A percentile compares a stretch with the other conserved stretches of the same genome.
Evolutionary conservation across 306 rosid species (phyloP).

Genomic region (Rosa chinensis): DNA sequence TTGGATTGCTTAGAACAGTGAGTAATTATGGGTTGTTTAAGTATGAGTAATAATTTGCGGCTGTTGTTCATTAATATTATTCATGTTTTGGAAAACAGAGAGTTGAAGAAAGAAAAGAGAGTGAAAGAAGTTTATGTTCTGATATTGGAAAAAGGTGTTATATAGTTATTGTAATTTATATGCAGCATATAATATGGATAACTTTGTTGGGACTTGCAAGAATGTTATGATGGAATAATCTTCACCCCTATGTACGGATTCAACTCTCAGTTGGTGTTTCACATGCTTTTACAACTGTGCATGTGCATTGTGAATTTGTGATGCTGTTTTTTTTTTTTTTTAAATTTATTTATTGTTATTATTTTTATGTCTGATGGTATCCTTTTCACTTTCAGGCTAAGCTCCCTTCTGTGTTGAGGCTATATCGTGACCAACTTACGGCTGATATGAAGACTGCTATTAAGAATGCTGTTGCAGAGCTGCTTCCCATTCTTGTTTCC

Average conservation of each 20-base stretch:
- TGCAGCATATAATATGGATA: neutral
- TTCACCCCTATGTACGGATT: neutral
- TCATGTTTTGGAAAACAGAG: neutral
- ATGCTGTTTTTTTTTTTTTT: neutral
- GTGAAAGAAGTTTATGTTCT: neutral
- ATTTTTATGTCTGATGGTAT: conserved; percentile 7
- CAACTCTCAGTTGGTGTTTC: neutral
- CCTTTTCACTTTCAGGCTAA: conserved; percentile 65
- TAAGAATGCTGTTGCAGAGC: conserved; percentile 89
- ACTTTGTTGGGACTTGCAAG: neutral
- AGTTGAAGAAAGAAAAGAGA: neutral
- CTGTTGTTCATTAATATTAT: neutral
- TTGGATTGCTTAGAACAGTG: conserved; percentile 99
- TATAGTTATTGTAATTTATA: neutral
- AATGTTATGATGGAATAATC: neutral
- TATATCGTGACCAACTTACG: conserved; percentile 90
- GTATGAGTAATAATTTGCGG: neutral
- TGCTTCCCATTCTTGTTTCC: conserved; percentile 81
- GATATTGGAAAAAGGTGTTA: neutral
- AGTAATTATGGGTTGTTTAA: conserved; percentile 31
- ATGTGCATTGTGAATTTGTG: neutral
- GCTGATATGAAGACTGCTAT: conserved; percentile 96
- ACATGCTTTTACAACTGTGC: neutral
- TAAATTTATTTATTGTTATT: too few species aligned
- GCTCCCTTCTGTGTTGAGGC: conserved; percentile 90